Conservation (phyloP, 352 stramenopile species). For the Phytopythium ostracodes region DNA sequence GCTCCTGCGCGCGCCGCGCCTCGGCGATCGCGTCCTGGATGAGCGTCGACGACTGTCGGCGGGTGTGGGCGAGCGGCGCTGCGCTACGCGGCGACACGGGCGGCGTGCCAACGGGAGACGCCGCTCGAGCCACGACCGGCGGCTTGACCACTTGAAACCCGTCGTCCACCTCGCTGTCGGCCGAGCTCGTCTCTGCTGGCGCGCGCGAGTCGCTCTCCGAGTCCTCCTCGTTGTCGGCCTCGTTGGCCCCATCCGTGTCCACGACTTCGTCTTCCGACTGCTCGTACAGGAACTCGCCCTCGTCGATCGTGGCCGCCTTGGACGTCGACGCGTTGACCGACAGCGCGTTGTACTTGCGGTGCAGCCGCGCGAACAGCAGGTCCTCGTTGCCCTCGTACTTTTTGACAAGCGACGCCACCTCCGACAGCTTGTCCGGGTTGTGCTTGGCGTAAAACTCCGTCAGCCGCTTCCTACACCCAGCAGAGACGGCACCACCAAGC, state of each 20-base stretch:
- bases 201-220: slow-evolving; percentile 6
- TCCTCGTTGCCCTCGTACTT: slow-evolving; percentile 82
- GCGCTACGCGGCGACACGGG: slow-evolving; percentile 26
- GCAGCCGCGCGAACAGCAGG: slow-evolving; percentile 65
- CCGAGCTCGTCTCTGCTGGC: slow-evolving; percentile 8
- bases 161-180: slow-evolving; percentile 34
- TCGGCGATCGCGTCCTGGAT: slow-evolving; percentile 54
- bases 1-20: slow-evolving; percentile 42
- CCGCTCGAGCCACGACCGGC: slow-evolving; percentile 12
- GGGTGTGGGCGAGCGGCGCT: slow-evolving; percentile 22
- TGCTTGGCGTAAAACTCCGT: slow-evolving; percentile 69
- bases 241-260: slow-evolving; percentile 22
- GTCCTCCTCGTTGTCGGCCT: slow-evolving; percentile 15
- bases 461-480: slow-evolving; percentile 34
- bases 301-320: slow-evolving; percentile 46
- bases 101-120: slow-evolving; percentile 26
- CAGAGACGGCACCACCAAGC: not conserved
- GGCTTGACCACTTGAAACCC: slow-evolving; percentile 37
- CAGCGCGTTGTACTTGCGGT: slow-evolving; percentile 77
- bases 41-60: slow-evolving; percentile 30
- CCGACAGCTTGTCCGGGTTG: slow-evolving; percentile 60
- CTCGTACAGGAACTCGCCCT: slow-evolving; percentile 47
- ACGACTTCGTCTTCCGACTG: slow-evolving; percentile 34
- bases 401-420: slow-evolving; percentile 57
- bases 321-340: slow-evolving; percentile 25